Evolutionary conservation across 2,329 filamentous ascomycete genomes (phyloP).

Genomic region (Aspergillus sp.): DNA sequence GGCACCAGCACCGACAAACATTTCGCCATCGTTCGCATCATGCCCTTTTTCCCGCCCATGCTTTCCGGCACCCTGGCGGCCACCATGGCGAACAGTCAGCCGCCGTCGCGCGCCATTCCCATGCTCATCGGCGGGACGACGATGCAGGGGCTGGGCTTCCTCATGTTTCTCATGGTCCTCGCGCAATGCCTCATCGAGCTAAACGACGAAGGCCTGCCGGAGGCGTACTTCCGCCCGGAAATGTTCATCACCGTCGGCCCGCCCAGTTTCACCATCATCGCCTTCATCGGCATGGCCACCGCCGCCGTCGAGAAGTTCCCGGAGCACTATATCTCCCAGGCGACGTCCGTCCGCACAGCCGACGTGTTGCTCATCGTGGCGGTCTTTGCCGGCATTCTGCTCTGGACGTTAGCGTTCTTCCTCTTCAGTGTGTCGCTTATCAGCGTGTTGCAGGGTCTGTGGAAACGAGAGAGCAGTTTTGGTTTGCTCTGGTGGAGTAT

Average conservation of each 20-base stretch:
- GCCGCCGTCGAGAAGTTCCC: constrained; percentile 33
- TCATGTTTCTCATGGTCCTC: background rate
- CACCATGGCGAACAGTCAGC: constrained; percentile 21
- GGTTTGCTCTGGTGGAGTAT: constrained; percentile 20
- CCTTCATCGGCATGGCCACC: constrained; percentile 49
- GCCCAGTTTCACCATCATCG: constrained; percentile 44
- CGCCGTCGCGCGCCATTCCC: background rate
- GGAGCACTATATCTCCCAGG: constrained; percentile 21
- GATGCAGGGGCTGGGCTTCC: background rate
- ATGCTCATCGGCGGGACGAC: background rate
- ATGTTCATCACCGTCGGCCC: constrained; percentile 57
- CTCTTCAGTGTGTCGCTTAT: background rate
- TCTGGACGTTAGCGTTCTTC: background rate
- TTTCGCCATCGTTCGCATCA: constrained; percentile 10
- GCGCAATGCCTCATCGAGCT: constrained; percentile 39
- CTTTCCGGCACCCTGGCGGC: constrained; percentile 39
- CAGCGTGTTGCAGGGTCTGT: background rate
- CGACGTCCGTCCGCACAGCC: background rate
- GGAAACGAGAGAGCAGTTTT: background rate
- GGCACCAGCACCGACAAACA: background rate
- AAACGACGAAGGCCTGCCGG: constrained; percentile 44
- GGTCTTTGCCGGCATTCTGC: background rate
- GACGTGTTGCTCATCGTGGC: background rate
- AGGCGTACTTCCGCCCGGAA: constrained; percentile 41
- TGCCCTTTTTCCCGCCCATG: constrained; percentile 31